Percentiles rank a stretch among this genome's conserved stretches.
phyloP scores from a whole-genome alignment of 2,329 filamentous ascomycete species.

The Macroventuria anomochaeta region DNA sequence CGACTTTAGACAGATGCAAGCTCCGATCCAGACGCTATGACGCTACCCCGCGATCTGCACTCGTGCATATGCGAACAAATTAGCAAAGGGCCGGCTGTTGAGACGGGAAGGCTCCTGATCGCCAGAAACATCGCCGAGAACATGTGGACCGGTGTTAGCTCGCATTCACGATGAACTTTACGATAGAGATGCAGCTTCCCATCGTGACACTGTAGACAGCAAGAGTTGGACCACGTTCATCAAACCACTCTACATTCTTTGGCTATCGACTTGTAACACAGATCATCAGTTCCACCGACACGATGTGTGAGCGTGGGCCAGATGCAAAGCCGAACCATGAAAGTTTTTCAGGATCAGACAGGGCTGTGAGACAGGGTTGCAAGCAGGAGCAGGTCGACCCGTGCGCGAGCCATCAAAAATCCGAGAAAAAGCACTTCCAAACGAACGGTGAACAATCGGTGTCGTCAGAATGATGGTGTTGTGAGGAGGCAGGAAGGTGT shows the following conservation, averaged over 20 bases:
- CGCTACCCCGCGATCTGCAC: slow-evolving; percentile 7
- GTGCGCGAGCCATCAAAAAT: not conserved
- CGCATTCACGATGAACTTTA: not conserved
- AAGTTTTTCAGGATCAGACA: not conserved
- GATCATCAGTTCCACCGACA: not conserved
- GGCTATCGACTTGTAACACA: not conserved
- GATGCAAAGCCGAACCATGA: not conserved
- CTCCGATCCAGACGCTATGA: slow-evolving; percentile 1
- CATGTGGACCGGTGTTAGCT: not conserved
- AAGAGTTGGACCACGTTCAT: not conserved
- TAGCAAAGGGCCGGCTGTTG: slow-evolving; percentile 1
- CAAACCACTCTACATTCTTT: not conserved
- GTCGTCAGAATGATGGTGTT: not conserved
- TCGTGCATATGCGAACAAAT: slow-evolving; percentile 1
- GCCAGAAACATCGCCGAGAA: not conserved
- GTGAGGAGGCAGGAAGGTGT: not conserved
- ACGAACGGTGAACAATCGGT: not conserved
- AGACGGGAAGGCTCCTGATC: not conserved
- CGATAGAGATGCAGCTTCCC: not conserved
- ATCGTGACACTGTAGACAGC: not conserved
- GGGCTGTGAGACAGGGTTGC: not conserved
- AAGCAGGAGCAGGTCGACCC: not conserved
- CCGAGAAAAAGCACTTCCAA: not conserved
- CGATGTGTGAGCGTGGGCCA: not conserved
- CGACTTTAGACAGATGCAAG: not conserved